These are phyloP conservation scores for Lecanicillium sp. DNA, from an alignment of 2,329 filamentous ascomycete species.

Conservation along the genomic window DNA sequence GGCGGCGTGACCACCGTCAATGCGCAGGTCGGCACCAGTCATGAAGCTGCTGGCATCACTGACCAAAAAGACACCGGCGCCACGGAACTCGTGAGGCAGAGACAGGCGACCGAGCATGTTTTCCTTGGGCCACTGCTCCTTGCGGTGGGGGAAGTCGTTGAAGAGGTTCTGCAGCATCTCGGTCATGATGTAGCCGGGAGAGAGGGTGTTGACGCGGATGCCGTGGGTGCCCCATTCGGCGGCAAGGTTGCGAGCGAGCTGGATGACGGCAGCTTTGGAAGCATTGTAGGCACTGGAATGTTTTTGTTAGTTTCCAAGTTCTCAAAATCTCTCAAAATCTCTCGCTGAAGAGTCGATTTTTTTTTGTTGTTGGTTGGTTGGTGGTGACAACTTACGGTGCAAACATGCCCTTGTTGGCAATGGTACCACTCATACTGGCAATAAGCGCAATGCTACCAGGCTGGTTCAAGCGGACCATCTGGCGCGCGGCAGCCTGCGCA, in stretches of 20 bases:
- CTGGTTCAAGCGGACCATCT: slow-evolving; percentile 53
- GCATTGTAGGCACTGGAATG: slow-evolving; percentile 59
- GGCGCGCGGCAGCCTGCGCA: slow-evolving; percentile 76
- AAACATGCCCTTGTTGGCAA: slow-evolving; percentile 54
- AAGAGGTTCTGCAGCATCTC: slow-evolving; percentile 81
- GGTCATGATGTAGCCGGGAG: slow-evolving; percentile 71
- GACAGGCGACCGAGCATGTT: slow-evolving; percentile 75
- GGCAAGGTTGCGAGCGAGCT: slow-evolving; percentile 62
- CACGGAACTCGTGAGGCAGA: slow-evolving; percentile 60
- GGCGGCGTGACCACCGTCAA: slow-evolving; percentile 61
- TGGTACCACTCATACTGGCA: slow-evolving; percentile 60
- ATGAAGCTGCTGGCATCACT: slow-evolving; percentile 66
- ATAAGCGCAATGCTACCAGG: slow-evolving; percentile 58
- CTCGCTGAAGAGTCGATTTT: too few species aligned
- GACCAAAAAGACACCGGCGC: slow-evolving; percentile 64
- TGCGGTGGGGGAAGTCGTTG: slow-evolving; percentile 61
- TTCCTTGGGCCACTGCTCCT: slow-evolving; percentile 64
- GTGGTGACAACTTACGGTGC: slow-evolving; percentile 50
- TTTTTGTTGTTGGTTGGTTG: too few species aligned
- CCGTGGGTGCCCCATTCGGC: slow-evolving; percentile 64
- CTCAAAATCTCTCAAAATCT: too few species aligned
- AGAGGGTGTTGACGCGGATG: slow-evolving; percentile 75
- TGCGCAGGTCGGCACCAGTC: slow-evolving; percentile 63
- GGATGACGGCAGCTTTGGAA: slow-evolving; percentile 65
- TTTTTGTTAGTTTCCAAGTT: too few species aligned